Conservation (phyloP, 805 yeast genomes). For the Cyberlindnera xylosilytica region DNA sequence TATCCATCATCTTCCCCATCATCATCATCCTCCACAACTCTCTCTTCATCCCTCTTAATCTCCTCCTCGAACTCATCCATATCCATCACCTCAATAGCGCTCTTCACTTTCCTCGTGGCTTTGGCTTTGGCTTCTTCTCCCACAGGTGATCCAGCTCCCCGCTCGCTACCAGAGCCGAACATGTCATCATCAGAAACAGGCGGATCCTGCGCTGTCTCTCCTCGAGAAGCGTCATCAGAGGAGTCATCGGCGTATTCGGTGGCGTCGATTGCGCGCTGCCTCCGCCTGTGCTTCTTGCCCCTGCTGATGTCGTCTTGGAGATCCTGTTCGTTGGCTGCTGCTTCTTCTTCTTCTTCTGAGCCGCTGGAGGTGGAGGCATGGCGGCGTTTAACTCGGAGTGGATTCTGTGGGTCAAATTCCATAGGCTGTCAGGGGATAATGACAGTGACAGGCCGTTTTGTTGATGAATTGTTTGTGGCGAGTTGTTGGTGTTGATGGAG, state of each 20-base stretch:
- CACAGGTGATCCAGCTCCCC: no score
- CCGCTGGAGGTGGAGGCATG: not conserved
- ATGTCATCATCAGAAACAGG: conserved; percentile 2
- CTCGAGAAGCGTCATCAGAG: conserved; percentile 22
- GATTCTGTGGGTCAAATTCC: not conserved
- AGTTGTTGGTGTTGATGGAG: no score
- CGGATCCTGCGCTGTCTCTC: no score
- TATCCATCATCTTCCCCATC: conserved; percentile 10
- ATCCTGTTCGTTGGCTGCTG: not conserved
- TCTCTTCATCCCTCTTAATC: conserved; percentile 4
- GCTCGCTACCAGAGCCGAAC: conserved; percentile 27
- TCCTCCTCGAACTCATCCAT: conserved; percentile 25
- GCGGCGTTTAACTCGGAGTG: not conserved
- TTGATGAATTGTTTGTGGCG: no score
- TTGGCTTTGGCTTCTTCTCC: conserved; percentile 25
- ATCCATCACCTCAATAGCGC: conserved; percentile 16
- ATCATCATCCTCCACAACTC: conserved; percentile 19
- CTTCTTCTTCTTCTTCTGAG: not conserved
- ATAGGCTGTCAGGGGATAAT: no score
- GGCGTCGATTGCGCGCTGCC: conserved; percentile 12
- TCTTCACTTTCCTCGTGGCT: conserved; percentile 31
- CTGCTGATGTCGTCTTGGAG: not conserved
- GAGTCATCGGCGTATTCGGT: conserved; percentile 30
- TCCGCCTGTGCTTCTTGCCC: conserved; percentile 11
- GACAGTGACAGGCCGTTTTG: no score